Base-by-base conservation (phyloP, 225 moss, liverwort and hornwort species). In the Pseudoscleropodium purum region DNA sequence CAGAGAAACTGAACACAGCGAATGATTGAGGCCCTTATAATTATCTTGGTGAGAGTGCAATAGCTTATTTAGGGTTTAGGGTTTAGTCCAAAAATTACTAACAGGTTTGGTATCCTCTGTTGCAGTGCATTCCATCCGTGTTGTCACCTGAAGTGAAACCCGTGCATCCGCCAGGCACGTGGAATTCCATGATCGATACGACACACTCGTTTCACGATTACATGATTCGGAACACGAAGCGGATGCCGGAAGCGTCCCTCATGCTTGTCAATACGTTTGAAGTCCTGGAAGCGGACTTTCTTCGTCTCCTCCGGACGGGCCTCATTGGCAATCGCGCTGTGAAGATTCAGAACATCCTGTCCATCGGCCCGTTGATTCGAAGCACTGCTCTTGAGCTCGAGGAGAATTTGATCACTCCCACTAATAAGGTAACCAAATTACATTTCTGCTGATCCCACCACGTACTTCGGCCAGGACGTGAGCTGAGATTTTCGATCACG, bases 191-290 rank as follows among this genome's bases (percentile, higher is more conserved):
- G 90, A 65, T 57, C 63, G 84, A 85, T 19, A 21, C 82, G 86
- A 84, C 89, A 61, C 88, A 87, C 67, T 6, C 18, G 11, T 94
- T 91, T 25, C 6, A 92, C 83, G 87, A 92, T 45, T 92, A 90
- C 80, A 85, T 90, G 90, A 78, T 87, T 11, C 90, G 92, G 25
- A 92, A 94, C n/a, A 39, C 86, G 21, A 67, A 54, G 74, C 90
- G 92, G 72, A 64, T 94, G 79, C 65, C 65, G 4, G 91, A 91
- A 56, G 93, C 94, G 12, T 72, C 86, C 57, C 69, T 83, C 43
- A 86, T 95, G 54, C 91, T 95, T 27, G 85, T 95, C 54, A 95
- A 95, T 81, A 95, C 91, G 17, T 93, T 92, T 81, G 86, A 90
- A 76, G 89, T 33, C 5, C 86, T 94, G 47, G 95, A 95, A 36